phyloP scores from a whole-genome alignment of 192 early-diverging fungal genomes.

The Backusella macrospora region DNA sequence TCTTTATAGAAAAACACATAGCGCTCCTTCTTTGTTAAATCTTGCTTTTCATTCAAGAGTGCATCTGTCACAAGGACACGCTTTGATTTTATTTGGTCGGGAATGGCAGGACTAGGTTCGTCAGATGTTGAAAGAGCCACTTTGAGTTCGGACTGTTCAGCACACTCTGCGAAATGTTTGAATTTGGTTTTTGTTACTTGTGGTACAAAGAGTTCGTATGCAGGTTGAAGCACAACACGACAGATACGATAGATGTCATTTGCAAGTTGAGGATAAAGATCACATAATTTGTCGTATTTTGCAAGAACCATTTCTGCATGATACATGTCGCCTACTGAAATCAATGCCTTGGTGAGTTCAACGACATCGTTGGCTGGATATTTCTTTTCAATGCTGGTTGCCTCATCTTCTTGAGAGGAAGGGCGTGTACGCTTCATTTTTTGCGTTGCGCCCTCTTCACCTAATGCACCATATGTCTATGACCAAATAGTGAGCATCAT shows the following conservation, averaged over 20 bases:
- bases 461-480: conserved; percentile 36
- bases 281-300: conserved; percentile 51
- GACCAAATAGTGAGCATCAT: background rate
- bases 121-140: background rate
- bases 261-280: conserved; percentile 61
- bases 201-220: conserved; percentile 52
- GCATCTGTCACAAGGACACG: conserved; percentile 11
- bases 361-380: conserved; percentile 62
- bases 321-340: conserved; percentile 64
- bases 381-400: background rate
- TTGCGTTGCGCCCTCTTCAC: conserved; percentile 34
- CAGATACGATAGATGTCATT: conserved; percentile 64
- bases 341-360: conserved; percentile 57
- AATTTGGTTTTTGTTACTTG: conserved; percentile 25
- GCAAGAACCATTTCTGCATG: conserved; percentile 56
- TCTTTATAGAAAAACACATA: conserved; percentile 63
- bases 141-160: conserved; percentile 25
- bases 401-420: background rate
- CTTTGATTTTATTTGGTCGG: conserved; percentile 16
- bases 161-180: conserved; percentile 28
- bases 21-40: conserved; percentile 28
- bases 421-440: background rate
- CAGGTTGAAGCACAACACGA: conserved; percentile 58
- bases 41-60: conserved; percentile 1
- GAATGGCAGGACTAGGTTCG: conserved; percentile 4